Percentiles rank a stretch among this genome's conserved stretches.
phyloP scores from a whole-genome alignment of 192 early-diverging fungal species.

The Rhizoclosmatium sp. region DNA sequence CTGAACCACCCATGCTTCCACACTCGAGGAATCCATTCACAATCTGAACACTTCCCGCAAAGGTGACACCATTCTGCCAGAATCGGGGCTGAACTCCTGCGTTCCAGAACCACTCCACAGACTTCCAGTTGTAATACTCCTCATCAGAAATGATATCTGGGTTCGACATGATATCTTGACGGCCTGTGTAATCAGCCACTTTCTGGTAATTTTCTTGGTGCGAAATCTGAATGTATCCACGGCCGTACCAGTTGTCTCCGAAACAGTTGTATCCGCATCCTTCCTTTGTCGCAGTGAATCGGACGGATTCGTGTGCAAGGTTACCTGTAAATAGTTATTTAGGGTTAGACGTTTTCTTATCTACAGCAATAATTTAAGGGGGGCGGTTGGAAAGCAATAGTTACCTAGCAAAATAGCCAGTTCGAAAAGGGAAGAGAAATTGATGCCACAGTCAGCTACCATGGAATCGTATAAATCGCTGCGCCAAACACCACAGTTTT shows the following conservation, averaged over 20 bases:
- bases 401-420: background rate
- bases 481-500: no score
- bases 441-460: no score
- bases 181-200: background rate
- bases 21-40: constrained; percentile 33
- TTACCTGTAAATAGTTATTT: constrained; percentile 13
- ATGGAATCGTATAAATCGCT: no score
- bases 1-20: background rate
- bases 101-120: constrained; percentile 24
- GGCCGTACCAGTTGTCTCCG: constrained; percentile 16
- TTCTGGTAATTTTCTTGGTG: constrained; percentile 24
- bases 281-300: constrained; percentile 2
- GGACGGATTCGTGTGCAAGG: constrained; percentile 11
- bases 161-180: constrained; percentile 15
- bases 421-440: background rate
- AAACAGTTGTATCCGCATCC: background rate
- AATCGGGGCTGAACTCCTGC: constrained; percentile 9
- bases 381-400: background rate
- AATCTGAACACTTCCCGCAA: background rate
- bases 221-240: constrained; percentile 28
- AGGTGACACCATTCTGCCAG: background rate
- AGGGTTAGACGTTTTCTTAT: no score
- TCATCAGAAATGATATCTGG: constrained; percentile 12
- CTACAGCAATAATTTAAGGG: background rate
- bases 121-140: constrained; percentile 9